These are phyloP conservation scores for Tetrahymena malaccensis DNA, from an alignment of 73 alveolate species.

Conservation along the genomic window DNA sequence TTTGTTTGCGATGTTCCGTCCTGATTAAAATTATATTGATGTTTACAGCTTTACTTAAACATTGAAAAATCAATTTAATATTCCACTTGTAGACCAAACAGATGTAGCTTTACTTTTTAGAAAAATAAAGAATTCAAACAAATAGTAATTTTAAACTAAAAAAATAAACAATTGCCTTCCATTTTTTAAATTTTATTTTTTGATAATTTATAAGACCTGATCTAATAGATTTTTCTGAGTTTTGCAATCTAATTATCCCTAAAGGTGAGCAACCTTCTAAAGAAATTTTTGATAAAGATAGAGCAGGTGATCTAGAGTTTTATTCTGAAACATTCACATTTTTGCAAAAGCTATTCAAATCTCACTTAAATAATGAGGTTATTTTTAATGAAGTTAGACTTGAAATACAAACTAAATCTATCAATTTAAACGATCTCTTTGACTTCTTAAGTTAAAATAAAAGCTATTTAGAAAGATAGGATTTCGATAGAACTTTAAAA, in stretches of 20 bases:
- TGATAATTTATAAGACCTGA: background rate
- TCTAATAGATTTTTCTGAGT: background rate
- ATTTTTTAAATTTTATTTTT: background rate
- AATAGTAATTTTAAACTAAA: background rate
- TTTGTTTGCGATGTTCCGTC: background rate
- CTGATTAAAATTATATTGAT: background rate
- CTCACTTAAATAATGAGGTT: background rate
- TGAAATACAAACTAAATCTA: background rate
- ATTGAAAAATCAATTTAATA: background rate
- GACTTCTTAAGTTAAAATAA: background rate
- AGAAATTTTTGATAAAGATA: background rate
- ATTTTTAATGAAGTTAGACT: background rate
- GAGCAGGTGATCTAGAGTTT: background rate
- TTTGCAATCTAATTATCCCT: background rate
- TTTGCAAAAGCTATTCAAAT: background rate
- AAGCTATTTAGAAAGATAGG: background rate
- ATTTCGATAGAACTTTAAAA: background rate
- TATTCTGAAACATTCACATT: background rate
- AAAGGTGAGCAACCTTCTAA: background rate
- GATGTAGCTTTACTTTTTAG: background rate
- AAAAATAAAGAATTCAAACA: background rate
- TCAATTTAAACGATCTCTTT: background rate
- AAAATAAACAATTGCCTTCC: no score
- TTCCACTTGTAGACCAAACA: background rate
- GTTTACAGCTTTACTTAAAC: background rate